A percentile compares a stretch with the other conserved stretches of the same genome.
phyloP scores from a whole-genome alignment of 2,329 filamentous ascomycete species.

The Ceratocystis alfenasii region DNA sequence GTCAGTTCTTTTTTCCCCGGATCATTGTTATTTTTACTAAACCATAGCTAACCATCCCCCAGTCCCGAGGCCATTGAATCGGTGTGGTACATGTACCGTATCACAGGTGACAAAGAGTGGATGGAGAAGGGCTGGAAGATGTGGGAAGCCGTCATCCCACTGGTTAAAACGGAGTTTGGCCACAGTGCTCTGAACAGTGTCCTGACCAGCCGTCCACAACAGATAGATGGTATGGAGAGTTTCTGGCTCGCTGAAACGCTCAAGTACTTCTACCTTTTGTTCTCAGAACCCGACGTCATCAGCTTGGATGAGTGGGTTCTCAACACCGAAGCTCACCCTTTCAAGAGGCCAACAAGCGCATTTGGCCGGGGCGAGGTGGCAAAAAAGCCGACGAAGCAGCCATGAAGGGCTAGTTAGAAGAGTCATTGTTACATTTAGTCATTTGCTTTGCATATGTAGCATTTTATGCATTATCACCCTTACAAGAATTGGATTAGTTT shows the following conservation, averaged over 20 bases:
- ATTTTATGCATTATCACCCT: conserved; percentile 7
- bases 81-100: conserved; percentile 81
- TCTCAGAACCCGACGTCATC: conserved; percentile 52
- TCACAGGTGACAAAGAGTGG: conserved; percentile 64
- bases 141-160: conserved; percentile 59
- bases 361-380: conserved; percentile 19
- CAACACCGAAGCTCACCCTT: conserved; percentile 52
- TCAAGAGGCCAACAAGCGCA: conserved; percentile 34
- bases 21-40: background rate
- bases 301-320: conserved; percentile 58
- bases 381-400: background rate
- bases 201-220: conserved; percentile 31
- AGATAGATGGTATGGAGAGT: conserved; percentile 63
- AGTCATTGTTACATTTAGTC: background rate
- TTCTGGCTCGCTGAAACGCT: conserved; percentile 87
- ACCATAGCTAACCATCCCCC: conserved; percentile 11
- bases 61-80: conserved; percentile 80
- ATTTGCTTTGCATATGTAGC: conserved; percentile 5
- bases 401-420: background rate
- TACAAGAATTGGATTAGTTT: background rate
- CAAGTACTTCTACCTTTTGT: conserved; percentile 85
- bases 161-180: conserved; percentile 53
- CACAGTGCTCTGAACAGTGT: conserved; percentile 62
- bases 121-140: conserved; percentile 78
- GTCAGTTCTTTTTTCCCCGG: conserved; percentile 32